Percentiles rank a stretch among this genome's conserved stretches.
These are phyloP conservation scores for Jaltomata sinuosa DNA, from an alignment of 257 asterid species.

Conservation along the genomic window DNA sequence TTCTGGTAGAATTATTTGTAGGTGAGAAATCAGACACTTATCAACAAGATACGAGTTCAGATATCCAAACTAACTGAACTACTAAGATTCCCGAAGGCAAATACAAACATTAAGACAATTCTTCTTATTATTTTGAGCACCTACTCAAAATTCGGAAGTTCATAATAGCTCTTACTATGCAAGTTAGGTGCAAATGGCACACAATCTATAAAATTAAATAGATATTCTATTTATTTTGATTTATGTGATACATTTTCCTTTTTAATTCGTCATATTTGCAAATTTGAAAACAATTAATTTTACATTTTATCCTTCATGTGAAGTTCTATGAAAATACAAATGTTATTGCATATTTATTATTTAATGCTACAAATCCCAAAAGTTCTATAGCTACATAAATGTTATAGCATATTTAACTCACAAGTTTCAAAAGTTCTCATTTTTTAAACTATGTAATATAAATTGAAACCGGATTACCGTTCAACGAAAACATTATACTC, in stretches of 20 bases:
- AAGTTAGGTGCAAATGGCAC: neutral
- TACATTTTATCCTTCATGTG: neutral
- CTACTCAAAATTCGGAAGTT: too few species aligned
- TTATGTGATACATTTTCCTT: neutral
- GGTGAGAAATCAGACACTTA: too few species aligned
- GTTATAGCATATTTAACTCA: neutral
- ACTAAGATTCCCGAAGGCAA: too few species aligned
- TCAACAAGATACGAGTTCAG: too few species aligned
- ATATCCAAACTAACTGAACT: too few species aligned
- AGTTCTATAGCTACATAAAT: neutral
- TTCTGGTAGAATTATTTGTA: too few species aligned
- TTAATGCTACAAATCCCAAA: neutral
- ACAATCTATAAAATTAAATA: neutral
- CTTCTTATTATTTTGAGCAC: too few species aligned
- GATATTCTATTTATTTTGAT: neutral
- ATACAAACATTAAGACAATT: too few species aligned
- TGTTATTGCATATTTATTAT: neutral
- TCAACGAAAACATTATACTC: neutral
- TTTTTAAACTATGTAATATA: neutral
- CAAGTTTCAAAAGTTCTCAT: neutral
- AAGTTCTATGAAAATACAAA: neutral
- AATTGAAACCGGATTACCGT: neutral
- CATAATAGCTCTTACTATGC: too few species aligned
- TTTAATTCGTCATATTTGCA: neutral
- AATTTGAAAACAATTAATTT: neutral